Evolutionary conservation across 768 basidiomycete species (phyloP).

Genomic region (Rhizopogon rudus): DNA sequence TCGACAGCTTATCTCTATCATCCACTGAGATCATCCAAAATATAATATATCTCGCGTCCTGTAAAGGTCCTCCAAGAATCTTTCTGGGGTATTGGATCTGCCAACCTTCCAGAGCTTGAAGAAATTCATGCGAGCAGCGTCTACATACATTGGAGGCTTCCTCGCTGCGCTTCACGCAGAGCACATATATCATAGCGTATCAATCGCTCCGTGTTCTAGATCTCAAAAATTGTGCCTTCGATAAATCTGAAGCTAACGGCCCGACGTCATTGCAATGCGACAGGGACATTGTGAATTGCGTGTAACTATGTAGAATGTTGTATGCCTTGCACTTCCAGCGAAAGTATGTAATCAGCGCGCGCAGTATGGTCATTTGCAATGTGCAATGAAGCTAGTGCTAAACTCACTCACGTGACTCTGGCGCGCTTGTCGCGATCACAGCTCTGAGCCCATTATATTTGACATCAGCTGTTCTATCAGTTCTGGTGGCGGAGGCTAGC

Average conservation of each 20-base stretch:
- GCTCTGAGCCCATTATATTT: not conserved
- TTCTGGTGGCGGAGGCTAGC: not conserved
- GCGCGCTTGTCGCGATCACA: slow-evolving; percentile 4
- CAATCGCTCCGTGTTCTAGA: not conserved
- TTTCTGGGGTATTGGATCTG: not conserved
- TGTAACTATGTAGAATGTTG: no score
- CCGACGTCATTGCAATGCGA: not conserved
- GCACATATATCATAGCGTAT: not conserved
- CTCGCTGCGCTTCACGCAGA: not conserved
- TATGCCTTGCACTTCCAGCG: no score
- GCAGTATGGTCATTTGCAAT: no score
- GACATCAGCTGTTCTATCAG: not conserved
- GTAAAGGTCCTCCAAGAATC: no score
- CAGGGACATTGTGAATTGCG: not conserved
- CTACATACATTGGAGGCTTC: not conserved
- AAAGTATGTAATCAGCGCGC: no score
- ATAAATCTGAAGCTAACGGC: not conserved
- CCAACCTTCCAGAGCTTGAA: not conserved
- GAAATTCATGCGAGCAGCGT: not conserved
- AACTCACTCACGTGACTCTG: not conserved
- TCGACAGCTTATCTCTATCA: no score
- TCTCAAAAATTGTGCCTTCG: not conserved
- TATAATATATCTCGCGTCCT: no score
- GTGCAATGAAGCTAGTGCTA: no score
- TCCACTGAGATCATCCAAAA: no score